Base-by-base conservation (phyloP, 345 rosid species). In the Adansonia digitata region DNA sequence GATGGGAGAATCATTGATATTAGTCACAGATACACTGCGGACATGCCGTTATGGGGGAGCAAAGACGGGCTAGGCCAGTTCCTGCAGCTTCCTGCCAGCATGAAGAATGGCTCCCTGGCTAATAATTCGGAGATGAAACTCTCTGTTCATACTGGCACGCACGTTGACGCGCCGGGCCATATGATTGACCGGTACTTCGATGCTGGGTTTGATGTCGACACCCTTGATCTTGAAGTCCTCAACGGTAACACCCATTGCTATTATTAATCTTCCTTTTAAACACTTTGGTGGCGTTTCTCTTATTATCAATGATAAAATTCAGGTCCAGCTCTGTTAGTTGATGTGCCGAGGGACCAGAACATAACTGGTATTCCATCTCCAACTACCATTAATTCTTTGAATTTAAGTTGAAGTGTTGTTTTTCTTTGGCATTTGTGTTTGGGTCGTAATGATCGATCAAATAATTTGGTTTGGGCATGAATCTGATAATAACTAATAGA, bases 111-210 rank as follows among this genome's bases (percentile, higher is more conserved):
- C 13, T 92, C 97, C 0, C 68, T 77, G 1, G 88, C 94, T 59
- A 94, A 94, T 46, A 81, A 77, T 79, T 92, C 97, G 0, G 84
- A 84, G 86, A 86, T 92, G 90, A 92, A 89, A 84, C 81, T 94
- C 4, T 87, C 92, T 0, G 65, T 89, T 0, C 98, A 94, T 74
- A 84, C 97, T 6, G 98, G 97, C 12, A 92, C 98, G 17, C 98
- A 94, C 52, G 97, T 94, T 43, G 98, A 94, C 56, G 86, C 98
- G 0, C 97, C 98, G 2, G 96, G 97, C 0, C 98, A 94, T 49
- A 81, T 94, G 40, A 88, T 81, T 22, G 96, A 90, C 55, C 80
- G 85, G 37, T 94, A 90, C 77, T 92, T 82, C 42, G 96, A 94
- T 52, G 94, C 97, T 31, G 94, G 96, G 0, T 94, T 85, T 27